These are phyloP conservation scores for Penstemon davidsonii DNA, from an alignment of 257 asterid genomes.

Conservation along the genomic window DNA sequence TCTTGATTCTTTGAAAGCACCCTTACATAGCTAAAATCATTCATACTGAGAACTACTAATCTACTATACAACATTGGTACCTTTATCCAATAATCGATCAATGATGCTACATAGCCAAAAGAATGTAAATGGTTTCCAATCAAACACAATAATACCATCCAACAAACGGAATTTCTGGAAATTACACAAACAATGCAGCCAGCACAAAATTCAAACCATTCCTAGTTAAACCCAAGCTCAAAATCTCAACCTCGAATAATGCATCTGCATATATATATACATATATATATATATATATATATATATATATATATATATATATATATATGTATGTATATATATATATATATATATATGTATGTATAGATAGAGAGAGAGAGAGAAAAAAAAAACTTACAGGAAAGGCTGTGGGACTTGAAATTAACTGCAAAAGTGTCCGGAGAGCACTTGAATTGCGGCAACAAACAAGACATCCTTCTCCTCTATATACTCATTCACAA, in stretches of 20 bases:
- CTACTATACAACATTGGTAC: too few species aligned
- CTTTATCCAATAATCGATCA: too few species aligned
- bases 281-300: too few species aligned
- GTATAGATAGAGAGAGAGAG: too few species aligned
- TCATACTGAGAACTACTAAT: conserved; percentile 4
- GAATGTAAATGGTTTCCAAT: conserved; percentile 6
- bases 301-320: too few species aligned
- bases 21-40: conserved; percentile 3
- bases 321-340: too few species aligned
- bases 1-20: conserved; percentile 10
- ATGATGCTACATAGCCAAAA: background rate
- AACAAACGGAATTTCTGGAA: background rate
- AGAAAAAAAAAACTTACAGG: conserved; percentile 39
- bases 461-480: conserved; percentile 75
- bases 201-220: background rate
- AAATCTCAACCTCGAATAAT: background rate
- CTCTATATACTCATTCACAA: conserved; percentile 29
- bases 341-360: background rate
- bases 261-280: conserved; percentile 1
- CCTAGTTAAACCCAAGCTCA: conserved; percentile 9
- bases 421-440: conserved; percentile 73
- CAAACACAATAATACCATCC: conserved; percentile 11
- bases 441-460: conserved; percentile 93
- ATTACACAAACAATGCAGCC: conserved; percentile 25
- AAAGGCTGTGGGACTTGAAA: conserved; percentile 55